These are phyloP conservation scores for Heritiera littoralis DNA, from an alignment of 345 rosid genomes.

Conservation along the genomic window DNA sequence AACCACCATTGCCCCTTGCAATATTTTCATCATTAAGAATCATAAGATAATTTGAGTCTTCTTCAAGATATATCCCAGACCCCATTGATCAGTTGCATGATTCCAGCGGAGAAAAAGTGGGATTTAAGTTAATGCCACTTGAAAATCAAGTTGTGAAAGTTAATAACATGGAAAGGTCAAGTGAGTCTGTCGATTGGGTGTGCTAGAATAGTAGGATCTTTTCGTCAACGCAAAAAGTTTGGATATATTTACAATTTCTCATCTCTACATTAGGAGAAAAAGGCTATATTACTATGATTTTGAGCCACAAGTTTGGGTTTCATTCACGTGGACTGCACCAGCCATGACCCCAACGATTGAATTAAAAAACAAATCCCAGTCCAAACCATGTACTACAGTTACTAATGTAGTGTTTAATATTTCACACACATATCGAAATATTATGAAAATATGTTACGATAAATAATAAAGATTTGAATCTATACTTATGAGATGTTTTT, in stretches of 20 bases:
- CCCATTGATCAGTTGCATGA: background rate
- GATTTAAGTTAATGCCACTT: background rate
- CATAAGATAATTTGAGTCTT: background rate
- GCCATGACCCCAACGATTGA: constrained; percentile 3
- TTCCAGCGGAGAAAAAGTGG: background rate
- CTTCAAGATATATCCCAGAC: background rate
- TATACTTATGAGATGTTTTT: too few relatives aligned
- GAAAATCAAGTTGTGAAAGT: background rate
- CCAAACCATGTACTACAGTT: background rate
- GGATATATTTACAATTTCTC: background rate
- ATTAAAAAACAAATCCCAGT: background rate
- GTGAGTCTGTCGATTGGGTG: background rate
- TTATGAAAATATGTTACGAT: too few relatives aligned
- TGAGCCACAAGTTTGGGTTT: constrained; percentile 7
- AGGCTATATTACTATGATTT: constrained; percentile 4
- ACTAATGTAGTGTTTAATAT: too few relatives aligned
- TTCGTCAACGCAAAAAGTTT: background rate
- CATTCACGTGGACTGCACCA: constrained; percentile 23
- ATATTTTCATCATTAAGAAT: constrained; percentile 2
- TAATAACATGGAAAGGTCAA: background rate
- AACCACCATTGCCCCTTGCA: background rate
- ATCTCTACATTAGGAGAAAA: background rate
- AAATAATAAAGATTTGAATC: too few relatives aligned
- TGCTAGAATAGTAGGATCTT: background rate
- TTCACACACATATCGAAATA: too few relatives aligned